phyloP scores from a whole-genome alignment of 352 stramenopile genomes.

The Phytophthora syringae region DNA sequence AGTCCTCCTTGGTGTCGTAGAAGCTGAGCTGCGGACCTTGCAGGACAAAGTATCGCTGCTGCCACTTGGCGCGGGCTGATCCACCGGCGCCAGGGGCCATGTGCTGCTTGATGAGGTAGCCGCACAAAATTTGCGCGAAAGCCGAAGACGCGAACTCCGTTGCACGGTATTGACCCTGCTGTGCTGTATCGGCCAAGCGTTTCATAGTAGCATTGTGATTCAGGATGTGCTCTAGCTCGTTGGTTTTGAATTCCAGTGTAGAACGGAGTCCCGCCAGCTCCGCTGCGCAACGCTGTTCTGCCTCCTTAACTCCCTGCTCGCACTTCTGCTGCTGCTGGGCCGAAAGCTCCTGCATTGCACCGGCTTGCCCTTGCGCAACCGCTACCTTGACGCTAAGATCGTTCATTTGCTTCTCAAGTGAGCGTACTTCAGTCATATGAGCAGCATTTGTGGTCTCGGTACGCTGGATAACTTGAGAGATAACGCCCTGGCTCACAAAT shows the following conservation, averaged over 20 bases:
- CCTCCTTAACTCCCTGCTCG: slow-evolving; percentile 76
- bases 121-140: slow-evolving; percentile 71
- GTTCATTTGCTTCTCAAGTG: slow-evolving; percentile 84
- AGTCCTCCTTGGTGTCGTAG: slow-evolving; percentile 90
- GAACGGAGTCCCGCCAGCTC: slow-evolving; percentile 72
- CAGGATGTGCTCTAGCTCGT: slow-evolving; percentile 87
- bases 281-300: slow-evolving; percentile 72
- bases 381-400: slow-evolving; percentile 84
- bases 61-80: slow-evolving; percentile 70
- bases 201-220: slow-evolving; percentile 91
- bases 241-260: slow-evolving; percentile 87
- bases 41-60: slow-evolving; percentile 89
- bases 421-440: slow-evolving; percentile 78
- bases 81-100: slow-evolving; percentile 51
- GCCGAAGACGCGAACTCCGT: slow-evolving; percentile 84
- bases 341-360: slow-evolving; percentile 83
- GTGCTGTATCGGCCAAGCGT: slow-evolving; percentile 81
- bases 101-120: slow-evolving; percentile 89
- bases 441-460: slow-evolving; percentile 76
- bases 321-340: slow-evolving; percentile 82
- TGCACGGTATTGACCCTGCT: slow-evolving; percentile 85
- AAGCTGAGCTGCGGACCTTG: slow-evolving; percentile 81
- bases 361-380: slow-evolving; percentile 79
- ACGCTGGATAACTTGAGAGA: slow-evolving; percentile 77
- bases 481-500: slow-evolving; percentile 79